phyloP scores from a whole-genome alignment of 148 eudicot genomes.

The Pouteria glomerata region DNA sequence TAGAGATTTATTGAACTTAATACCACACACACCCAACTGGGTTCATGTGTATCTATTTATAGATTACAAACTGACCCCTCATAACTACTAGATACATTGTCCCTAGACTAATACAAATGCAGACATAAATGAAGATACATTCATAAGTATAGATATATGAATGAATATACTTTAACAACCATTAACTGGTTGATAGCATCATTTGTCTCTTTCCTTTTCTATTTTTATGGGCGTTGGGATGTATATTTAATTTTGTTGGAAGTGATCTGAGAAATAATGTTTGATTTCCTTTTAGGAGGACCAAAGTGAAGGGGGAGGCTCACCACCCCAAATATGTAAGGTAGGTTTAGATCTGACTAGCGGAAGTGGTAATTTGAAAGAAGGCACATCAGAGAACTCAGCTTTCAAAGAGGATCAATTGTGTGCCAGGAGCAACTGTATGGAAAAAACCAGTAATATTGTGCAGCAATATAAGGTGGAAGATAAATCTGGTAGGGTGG shows the following conservation, averaged over 20 bases:
- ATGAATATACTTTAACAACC: too few relatives aligned
- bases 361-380: conserved; percentile 39
- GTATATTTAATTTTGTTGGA: conserved; percentile 4
- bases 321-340: conserved; percentile 26
- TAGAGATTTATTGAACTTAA: too few relatives aligned
- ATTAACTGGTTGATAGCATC: background rate
- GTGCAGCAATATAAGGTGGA: conserved; percentile 26
- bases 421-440: conserved; percentile 19
- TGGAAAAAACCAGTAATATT: conserved; percentile 33
- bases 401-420: conserved; percentile 36
- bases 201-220: background rate
- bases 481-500: conserved; percentile 23
- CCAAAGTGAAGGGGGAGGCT: conserved; percentile 33
- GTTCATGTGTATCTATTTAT: too few relatives aligned
- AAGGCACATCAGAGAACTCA: conserved; percentile 50
- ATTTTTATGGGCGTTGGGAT: background rate
- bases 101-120: too few relatives aligned
- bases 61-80: too few relatives aligned
- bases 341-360: conserved; percentile 26
- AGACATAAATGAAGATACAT: too few relatives aligned
- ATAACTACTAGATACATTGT: too few relatives aligned
- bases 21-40: too few relatives aligned
- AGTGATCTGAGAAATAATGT: background rate
- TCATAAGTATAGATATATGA: too few relatives aligned
- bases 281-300: conserved; percentile 39